phyloP scores from a whole-genome alignment of 108 stramenopile genomes.

The Fistulifera pelliculosa region DNA sequence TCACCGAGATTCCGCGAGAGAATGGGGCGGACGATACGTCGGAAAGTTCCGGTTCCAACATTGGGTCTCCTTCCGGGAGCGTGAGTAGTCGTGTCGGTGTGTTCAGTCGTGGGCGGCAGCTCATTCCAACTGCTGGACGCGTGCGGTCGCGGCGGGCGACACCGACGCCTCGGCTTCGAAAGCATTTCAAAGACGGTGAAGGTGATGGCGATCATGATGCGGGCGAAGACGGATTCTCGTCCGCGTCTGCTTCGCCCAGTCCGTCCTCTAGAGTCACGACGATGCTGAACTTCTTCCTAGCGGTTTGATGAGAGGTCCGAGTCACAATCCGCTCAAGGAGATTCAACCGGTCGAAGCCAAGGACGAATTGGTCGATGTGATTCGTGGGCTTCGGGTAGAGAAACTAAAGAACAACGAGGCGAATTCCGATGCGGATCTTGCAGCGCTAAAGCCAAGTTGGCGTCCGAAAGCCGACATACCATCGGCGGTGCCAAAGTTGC shows the following conservation, averaged over 20 bases:
- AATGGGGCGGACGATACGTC: conserved; percentile 16
- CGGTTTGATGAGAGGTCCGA: not conserved
- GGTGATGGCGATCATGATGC: conserved; percentile 17
- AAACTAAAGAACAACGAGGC: conserved; percentile 62
- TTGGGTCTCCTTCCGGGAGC: conserved; percentile 21
- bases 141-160: conserved; percentile 73
- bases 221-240: conserved; percentile 67
- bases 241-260: conserved; percentile 17
- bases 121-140: conserved; percentile 67
- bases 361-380: conserved; percentile 76
- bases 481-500: conserved; percentile 69
- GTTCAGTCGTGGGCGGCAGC: conserved; percentile 59
- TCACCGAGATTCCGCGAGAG: conserved; percentile 27
- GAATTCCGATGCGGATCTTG: conserved; percentile 19
- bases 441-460: conserved; percentile 73
- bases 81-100: conserved; percentile 40
- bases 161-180: conserved; percentile 61
- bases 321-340: conserved; percentile 5
- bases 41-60: conserved; percentile 22
- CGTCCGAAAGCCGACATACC: conserved; percentile 80
- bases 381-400: conserved; percentile 67
- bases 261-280: not conserved
- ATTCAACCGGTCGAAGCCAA: conserved; percentile 60
- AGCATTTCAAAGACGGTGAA: conserved; percentile 12
- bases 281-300: conserved; percentile 1